phyloP scores from a whole-genome alignment of 805 yeast species.

The Metahyphopichia silvanorum region DNA sequence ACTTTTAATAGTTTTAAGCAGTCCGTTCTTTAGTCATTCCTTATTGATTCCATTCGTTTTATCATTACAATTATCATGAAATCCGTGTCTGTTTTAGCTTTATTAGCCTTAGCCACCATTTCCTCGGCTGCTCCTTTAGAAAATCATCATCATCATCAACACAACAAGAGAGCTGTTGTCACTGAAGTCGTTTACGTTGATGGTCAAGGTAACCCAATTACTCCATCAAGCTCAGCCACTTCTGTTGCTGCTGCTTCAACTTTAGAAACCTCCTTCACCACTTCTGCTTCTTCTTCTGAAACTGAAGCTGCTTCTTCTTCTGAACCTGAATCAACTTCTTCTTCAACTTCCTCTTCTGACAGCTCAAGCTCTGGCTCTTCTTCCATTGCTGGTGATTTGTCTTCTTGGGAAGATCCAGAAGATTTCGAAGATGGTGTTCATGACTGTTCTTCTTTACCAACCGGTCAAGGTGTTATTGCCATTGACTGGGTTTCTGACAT shows the following conservation, averaged over 20 bases:
- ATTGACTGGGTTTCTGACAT: slow-evolving; percentile 32
- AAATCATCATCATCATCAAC: slow-evolving; percentile 32
- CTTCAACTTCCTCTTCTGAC: slow-evolving; percentile 19
- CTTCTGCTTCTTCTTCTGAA: slow-evolving; percentile 12
- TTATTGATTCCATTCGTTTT: neutral
- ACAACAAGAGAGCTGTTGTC: slow-evolving; percentile 38
- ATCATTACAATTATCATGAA: slow-evolving; percentile 19
- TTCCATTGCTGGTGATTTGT: slow-evolving; percentile 49
- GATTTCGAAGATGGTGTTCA: slow-evolving; percentile 68
- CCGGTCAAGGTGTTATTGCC: slow-evolving; percentile 69
- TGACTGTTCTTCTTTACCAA: slow-evolving; percentile 66
- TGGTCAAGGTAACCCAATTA: slow-evolving; percentile 34
- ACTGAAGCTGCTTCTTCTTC: slow-evolving; percentile 17
- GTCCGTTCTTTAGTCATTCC: slow-evolving; percentile 2
- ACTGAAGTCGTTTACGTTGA: slow-evolving; percentile 35
- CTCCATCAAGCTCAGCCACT: slow-evolving; percentile 12
- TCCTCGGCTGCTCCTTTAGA: slow-evolving; percentile 33
- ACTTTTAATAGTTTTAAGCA: neutral
- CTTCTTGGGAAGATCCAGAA: slow-evolving; percentile 46
- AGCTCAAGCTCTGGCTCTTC: slow-evolving; percentile 14
- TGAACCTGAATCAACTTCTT: slow-evolving; percentile 18
- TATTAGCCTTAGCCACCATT: slow-evolving; percentile 23
- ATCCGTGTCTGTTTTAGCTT: slow-evolving; percentile 18
- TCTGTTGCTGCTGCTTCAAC: slow-evolving; percentile 13
- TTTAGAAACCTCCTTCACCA: slow-evolving; percentile 8